These are phyloP conservation scores for Ophiocordyceps australis DNA, from an alignment of 2,329 filamentous ascomycete genomes.

Conservation along the genomic window DNA sequence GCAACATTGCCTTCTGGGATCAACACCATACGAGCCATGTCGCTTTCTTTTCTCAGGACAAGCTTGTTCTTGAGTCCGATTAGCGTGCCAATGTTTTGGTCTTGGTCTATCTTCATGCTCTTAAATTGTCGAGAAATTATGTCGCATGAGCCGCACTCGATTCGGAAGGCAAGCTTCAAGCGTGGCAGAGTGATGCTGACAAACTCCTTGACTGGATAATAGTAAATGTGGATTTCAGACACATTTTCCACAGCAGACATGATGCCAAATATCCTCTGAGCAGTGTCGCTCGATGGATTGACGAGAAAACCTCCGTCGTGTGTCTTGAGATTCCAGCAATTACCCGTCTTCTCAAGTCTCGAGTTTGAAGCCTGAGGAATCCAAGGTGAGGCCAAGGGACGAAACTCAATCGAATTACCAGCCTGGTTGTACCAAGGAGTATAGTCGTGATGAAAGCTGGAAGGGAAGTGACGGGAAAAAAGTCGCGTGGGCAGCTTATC, in stretches of 20 bases:
- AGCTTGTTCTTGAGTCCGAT: conserved; percentile 30
- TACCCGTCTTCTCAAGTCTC: conserved; percentile 4
- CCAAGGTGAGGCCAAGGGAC: conserved; percentile 10
- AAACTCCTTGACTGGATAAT: background rate
- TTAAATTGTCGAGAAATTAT: conserved; percentile 29
- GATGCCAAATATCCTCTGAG: background rate
- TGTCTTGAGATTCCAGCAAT: conserved; percentile 6
- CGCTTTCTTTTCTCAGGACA: conserved; percentile 15
- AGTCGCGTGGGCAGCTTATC: conserved; percentile 14
- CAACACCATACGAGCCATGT: conserved; percentile 16
- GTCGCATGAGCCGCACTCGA: conserved; percentile 7
- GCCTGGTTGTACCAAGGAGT: conserved; percentile 25
- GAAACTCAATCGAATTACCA: conserved; percentile 12
- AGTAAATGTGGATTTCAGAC: conserved; percentile 1
- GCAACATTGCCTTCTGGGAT: conserved; percentile 13
- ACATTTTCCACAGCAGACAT: background rate
- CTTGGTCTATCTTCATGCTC: conserved; percentile 26
- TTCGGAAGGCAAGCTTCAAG: conserved; percentile 25
- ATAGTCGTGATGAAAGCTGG: conserved; percentile 17
- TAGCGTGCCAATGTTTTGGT: conserved; percentile 27
- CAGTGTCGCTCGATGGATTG: background rate
- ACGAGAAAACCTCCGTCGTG: background rate
- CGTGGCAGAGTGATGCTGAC: conserved; percentile 26
- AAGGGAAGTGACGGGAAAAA: conserved; percentile 13
- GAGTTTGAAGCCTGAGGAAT: conserved; percentile 5